Evolutionary conservation across 2,329 filamentous ascomycete species (phyloP), one percentile per base, ranked within the genome.

Genomic region (Penicillium sp.): DNA sequence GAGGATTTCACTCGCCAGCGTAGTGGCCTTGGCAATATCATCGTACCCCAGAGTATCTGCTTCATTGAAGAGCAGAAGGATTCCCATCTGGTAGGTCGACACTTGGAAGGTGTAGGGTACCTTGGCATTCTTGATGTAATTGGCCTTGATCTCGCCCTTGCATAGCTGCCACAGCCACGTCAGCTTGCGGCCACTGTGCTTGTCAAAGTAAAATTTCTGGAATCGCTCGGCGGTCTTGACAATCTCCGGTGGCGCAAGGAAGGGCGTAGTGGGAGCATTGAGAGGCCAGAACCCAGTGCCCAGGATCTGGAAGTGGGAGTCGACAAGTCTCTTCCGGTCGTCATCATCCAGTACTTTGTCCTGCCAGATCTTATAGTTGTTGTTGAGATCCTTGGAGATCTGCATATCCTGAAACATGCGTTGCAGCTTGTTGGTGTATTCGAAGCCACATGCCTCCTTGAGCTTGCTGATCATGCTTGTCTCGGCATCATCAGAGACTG

Each of bases 361-460:
- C 62, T 91, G 84, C 70, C 81, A 87, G 30, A 90, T 88, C 64
- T 88, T 87, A 77, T 95, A 99, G 27, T 86, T 85, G 40, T 82
- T 81, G 71, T 99, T 99, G 39, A 99, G 80, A 72, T 99, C 93
- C 74, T 96, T 96, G 56, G 92, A 97, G 42, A 95, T 95, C 70
- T 99, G 93, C 78, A 99, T 96, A 67, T 99, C 93, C 70, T 97
- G 92, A 81, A 97, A 99, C 93, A 99, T 99, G 66, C 95, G 89
- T 75, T 97, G 92, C 38, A 99, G 81, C 76, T 97, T 97, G 79
- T 97, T 99, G 60, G 93, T 99, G 74, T 99, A 99, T 71, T 99
- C 93, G 61, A 96, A 99, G 63, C 93, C 93, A 66, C 93, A 97
- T 0, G 93, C 92, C 67, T 99, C 93, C 77, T 99, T 99, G 59